Percentiles rank a stretch among this genome's conserved stretches.
These are phyloP conservation scores for Elongisporangium undulatum DNA, from an alignment of 352 stramenopile genomes.

Conservation along the genomic window DNA sequence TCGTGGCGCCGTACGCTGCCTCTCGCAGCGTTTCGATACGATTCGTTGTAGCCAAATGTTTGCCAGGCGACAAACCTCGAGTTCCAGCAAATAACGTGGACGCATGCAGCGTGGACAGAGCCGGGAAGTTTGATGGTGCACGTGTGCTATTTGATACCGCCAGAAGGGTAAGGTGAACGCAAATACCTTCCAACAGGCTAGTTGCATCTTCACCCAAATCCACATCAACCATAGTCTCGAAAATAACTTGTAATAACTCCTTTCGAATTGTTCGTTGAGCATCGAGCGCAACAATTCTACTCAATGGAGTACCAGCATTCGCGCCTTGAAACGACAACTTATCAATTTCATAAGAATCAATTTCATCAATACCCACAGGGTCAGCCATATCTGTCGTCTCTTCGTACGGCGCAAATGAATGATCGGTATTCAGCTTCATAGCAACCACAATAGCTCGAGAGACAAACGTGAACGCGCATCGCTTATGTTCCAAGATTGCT, in stretches of 20 bases:
- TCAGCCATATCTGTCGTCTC: background rate
- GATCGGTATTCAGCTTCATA: constrained; percentile 32
- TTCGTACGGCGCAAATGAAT: background rate
- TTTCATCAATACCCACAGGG: background rate
- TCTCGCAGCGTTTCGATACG: constrained; percentile 76
- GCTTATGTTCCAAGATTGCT: constrained; percentile 75
- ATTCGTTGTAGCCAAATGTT: constrained; percentile 73
- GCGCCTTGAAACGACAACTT: background rate
- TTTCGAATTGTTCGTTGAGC: constrained; percentile 41
- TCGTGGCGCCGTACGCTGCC: constrained; percentile 63
- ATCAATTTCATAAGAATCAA: background rate
- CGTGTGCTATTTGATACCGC: constrained; percentile 47
- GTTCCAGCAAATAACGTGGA: constrained; percentile 74
- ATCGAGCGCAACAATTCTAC: constrained; percentile 44
- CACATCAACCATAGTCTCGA: constrained; percentile 71
- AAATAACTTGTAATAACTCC: constrained; percentile 55
- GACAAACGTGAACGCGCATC: constrained; percentile 68
- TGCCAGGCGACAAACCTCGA: constrained; percentile 68
- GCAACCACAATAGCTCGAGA: constrained; percentile 47
- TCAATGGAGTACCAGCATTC: constrained; percentile 15
- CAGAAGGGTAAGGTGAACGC: constrained; percentile 47
- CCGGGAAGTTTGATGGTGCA: constrained; percentile 55
- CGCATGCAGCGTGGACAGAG: constrained; percentile 64
- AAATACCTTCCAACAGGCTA: constrained; percentile 50
- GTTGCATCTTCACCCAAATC: constrained; percentile 61